Evolutionary conservation across 2,329 filamentous ascomycete species (phyloP).

Genomic region (Penicillium sp.): DNA sequence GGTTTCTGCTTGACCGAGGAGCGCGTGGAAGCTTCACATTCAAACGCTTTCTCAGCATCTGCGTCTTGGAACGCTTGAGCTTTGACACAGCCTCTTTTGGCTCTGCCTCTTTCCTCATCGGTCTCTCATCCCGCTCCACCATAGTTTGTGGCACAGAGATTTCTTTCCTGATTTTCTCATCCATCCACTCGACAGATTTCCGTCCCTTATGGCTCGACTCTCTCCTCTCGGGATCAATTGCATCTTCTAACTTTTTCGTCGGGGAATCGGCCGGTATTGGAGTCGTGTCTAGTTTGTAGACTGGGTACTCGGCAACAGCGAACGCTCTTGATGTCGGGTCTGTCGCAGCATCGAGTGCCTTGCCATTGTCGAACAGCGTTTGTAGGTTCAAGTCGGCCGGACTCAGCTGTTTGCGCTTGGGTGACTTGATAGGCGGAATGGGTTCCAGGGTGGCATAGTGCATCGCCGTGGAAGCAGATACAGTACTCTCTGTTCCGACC

Average conservation of each 20-base stretch:
- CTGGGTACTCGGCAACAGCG: conserved; percentile 16
- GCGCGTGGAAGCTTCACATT: conserved; percentile 13
- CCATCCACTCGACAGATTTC: not conserved
- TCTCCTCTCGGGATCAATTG: conserved; percentile 8
- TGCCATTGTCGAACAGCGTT: conserved; percentile 15
- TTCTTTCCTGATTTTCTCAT: not conserved
- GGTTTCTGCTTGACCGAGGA: conserved; percentile 11
- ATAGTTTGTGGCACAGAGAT: not conserved
- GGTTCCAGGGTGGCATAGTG: conserved; percentile 11
- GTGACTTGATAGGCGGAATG: conserved; percentile 11
- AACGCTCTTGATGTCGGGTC: conserved; percentile 5
- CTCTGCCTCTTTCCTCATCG: not conserved
- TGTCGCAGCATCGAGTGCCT: conserved; percentile 5
- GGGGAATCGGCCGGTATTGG: conserved; percentile 10
- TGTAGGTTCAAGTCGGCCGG: conserved; percentile 12
- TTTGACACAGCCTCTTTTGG: conserved; percentile 2
- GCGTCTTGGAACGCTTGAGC: conserved; percentile 12
- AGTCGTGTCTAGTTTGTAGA: conserved; percentile 18
- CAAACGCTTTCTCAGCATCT: conserved; percentile 10
- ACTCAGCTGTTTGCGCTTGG: conserved; percentile 6
- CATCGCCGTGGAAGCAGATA: conserved; percentile 15
- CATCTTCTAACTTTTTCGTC: conserved; percentile 9
- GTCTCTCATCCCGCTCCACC: not conserved
- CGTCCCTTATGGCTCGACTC: not conserved
- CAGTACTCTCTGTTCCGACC: conserved; percentile 11